Percentiles rank a stretch among this genome's conserved stretches.
Evolutionary conservation across 2,329 filamentous ascomycete species (phyloP).

Genomic region (Fusarium mundagurra): DNA sequence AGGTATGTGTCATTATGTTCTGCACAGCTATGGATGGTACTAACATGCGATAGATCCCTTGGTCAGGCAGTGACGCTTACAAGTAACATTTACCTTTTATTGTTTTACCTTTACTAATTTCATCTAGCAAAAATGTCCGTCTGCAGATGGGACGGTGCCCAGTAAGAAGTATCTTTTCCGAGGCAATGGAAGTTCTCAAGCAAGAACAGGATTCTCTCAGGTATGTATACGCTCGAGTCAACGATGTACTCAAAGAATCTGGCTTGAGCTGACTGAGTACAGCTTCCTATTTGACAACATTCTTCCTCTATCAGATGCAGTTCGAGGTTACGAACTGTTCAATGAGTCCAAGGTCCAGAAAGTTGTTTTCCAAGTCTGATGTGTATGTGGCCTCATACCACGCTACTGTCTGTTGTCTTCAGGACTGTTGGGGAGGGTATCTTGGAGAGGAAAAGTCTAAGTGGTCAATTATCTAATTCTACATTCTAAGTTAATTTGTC

Average conservation of each 20-base stretch:
- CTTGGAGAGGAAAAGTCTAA: background rate
- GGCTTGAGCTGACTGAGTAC: background rate
- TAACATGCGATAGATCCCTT: slow-evolving; percentile 64
- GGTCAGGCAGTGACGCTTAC: slow-evolving; percentile 71
- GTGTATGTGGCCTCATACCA: no score
- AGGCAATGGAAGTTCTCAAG: slow-evolving; percentile 71
- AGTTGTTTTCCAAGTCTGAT: slow-evolving; percentile 64
- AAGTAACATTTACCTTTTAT: no score
- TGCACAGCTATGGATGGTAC: background rate
- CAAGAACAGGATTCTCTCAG: slow-evolving; percentile 72
- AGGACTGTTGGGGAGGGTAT: rapidly evolving
- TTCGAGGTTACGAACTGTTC: slow-evolving; percentile 75
- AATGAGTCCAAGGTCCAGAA: slow-evolving; percentile 79
- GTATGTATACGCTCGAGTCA: slow-evolving; percentile 55
- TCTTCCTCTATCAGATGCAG: slow-evolving; percentile 73
- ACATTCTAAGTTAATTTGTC: background rate
- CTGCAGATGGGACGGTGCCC: slow-evolving; percentile 84
- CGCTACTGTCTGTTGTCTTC: rapidly evolving
- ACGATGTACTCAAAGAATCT: background rate
- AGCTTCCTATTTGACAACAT: slow-evolving; percentile 82
- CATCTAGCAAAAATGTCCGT: slow-evolving; percentile 75
- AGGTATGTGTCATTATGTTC: slow-evolving; percentile 60
- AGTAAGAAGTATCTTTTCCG: slow-evolving; percentile 74
- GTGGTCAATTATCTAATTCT: background rate
- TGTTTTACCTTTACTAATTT: no score